Evolutionary conservation across 768 basidiomycete species (phyloP).

Genomic region (Suillus sp.): DNA sequence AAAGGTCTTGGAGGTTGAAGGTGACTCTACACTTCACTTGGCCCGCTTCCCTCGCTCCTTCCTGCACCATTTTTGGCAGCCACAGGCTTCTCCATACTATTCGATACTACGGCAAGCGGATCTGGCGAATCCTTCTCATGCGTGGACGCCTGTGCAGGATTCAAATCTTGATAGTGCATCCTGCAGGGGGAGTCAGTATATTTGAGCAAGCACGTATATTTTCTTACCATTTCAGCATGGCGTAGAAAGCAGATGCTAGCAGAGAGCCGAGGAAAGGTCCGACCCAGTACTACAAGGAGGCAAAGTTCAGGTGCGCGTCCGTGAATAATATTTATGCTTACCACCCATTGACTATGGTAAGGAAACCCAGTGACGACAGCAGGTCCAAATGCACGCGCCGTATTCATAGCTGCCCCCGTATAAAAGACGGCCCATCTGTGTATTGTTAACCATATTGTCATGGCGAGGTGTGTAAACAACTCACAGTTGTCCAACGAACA

Average conservation of each 20-base stretch:
- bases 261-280: slow-evolving; percentile 70
- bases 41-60: not conserved
- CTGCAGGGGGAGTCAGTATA: slow-evolving; percentile 17
- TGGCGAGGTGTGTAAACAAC: slow-evolving; percentile 18
- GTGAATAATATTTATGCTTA: slow-evolving; percentile 33
- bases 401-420: slow-evolving; percentile 70
- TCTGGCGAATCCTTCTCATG: slow-evolving; percentile 29
- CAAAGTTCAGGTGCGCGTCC: not conserved
- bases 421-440: slow-evolving; percentile 59
- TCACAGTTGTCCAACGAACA: slow-evolving; percentile 64
- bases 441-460: not conserved
- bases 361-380: slow-evolving; percentile 67
- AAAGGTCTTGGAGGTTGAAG: not conserved
- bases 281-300: slow-evolving; percentile 58
- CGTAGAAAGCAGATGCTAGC: slow-evolving; percentile 59
- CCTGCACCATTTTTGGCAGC: not conserved
- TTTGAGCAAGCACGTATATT: slow-evolving; percentile 8
- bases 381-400: slow-evolving; percentile 70
- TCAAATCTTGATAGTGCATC: slow-evolving; percentile 32
- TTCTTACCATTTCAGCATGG: slow-evolving; percentile 52
- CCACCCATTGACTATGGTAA: slow-evolving; percentile 58
- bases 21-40: not conserved
- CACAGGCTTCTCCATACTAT: not conserved
- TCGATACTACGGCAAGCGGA: slow-evolving; percentile 6
- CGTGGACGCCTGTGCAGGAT: slow-evolving; percentile 34